phyloP scores from a whole-genome alignment of 305 asterid genomes.

The Nicotiana rustica region DNA sequence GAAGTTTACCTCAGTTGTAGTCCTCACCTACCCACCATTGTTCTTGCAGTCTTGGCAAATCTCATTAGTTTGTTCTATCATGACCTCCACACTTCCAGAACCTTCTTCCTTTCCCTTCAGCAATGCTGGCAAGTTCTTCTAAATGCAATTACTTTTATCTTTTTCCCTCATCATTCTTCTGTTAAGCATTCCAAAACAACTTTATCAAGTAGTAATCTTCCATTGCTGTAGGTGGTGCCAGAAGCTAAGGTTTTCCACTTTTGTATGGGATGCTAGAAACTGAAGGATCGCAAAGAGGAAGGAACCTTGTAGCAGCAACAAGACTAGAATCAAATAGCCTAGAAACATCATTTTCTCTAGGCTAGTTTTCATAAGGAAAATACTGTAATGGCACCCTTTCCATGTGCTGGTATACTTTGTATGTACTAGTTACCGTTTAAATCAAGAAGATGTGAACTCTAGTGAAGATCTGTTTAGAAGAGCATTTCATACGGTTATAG shows the following conservation, averaged over 20 bases:
- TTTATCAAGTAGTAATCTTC: not conserved
- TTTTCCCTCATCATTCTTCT: not conserved
- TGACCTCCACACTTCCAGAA: not conserved
- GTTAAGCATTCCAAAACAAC: not conserved
- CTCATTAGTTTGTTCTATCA: not conserved
- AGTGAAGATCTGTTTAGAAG: not conserved
- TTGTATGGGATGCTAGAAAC: not conserved
- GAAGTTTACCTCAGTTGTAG: not conserved
- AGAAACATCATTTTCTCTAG: not conserved
- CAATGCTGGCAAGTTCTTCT: not conserved
- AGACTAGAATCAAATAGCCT: not conserved
- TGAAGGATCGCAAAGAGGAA: conserved; percentile 12
- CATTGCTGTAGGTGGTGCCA: not conserved
- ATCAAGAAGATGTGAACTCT: not conserved
- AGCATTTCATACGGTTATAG: not conserved
- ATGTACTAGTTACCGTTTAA: not conserved
- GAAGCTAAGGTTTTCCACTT: not conserved
- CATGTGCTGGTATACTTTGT: not conserved
- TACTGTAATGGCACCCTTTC: not conserved
- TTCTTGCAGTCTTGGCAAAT: not conserved
- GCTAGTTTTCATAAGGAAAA: not conserved
- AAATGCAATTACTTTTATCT: not conserved
- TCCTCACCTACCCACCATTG: not conserved
- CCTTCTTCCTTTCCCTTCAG: not conserved
- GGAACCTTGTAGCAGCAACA: not conserved